A percentile compares a stretch with the other conserved stretches of the same genome.
These are phyloP conservation scores for Arctium lappa DNA, from an alignment of 129 eudicot genomes.

Conservation along the genomic window DNA sequence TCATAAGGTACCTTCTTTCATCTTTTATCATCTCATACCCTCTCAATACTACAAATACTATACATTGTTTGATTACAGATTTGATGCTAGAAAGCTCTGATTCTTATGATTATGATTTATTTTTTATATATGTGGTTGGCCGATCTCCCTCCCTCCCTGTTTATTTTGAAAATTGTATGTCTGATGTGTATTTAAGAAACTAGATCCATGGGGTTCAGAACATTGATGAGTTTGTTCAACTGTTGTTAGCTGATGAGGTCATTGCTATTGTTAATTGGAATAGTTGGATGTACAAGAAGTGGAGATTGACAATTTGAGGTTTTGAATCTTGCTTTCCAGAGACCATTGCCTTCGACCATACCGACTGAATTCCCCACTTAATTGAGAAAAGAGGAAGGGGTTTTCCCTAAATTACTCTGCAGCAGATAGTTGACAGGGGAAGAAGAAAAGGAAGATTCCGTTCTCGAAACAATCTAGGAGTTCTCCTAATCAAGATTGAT, in stretches of 20 bases:
- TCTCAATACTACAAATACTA: background rate
- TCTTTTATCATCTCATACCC: background rate
- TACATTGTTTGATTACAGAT: background rate
- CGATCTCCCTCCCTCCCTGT: background rate
- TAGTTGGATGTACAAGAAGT: background rate
- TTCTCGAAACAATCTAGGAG: background rate
- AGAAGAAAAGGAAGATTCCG: background rate
- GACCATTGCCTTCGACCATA: too few species aligned
- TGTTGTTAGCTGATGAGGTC: background rate
- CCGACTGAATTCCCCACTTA: too few species aligned
- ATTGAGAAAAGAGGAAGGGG: too few species aligned
- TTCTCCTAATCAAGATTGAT: background rate
- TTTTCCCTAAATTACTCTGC: background rate
- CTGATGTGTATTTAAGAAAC: background rate
- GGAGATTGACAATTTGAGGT: slow-evolving; percentile 1
- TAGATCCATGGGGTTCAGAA: slow-evolving; percentile 5
- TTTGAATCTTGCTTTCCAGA: background rate
- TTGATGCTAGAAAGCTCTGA: background rate
- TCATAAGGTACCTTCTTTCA: slow-evolving; percentile 28
- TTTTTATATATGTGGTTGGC: background rate
- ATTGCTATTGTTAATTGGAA: slow-evolving; percentile 11
- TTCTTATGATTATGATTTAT: background rate
- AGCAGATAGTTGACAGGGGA: background rate
- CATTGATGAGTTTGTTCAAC: background rate
- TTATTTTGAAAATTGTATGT: background rate